Base-by-base conservation (phyloP, 495 filamentous ascomycete genomes). In the Neurospora sp. region DNA sequence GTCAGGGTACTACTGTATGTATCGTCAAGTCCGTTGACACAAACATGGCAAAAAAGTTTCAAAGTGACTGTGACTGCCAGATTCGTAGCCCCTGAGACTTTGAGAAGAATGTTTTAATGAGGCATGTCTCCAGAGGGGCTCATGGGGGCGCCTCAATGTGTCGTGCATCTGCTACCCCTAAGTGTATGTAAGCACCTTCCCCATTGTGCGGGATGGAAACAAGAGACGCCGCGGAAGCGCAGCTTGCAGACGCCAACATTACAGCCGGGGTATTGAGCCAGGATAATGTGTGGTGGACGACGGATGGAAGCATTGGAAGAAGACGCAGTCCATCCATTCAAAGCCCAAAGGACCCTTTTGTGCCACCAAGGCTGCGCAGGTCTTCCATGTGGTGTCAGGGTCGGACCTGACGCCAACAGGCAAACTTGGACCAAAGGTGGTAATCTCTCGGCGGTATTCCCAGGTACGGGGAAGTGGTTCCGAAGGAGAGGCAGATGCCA, bases 221-320 rank as follows among this genome's bases (percentile, higher is more conserved):
- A 62, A n/a, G 42, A 74, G 41, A 66, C 73, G 70, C 48, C 48
- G 42, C 73, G 72, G 42, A 37, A 23, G 73, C 72, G 75, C 75
- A 76, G 54, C 2, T 66, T 72, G 73, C 75, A 76, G 75, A 74
- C 73, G 71, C 73, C 70, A 72, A 40, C 74, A 76, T 66, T 16
- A 35, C 70, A 76, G 71, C 31, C 74, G 73, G 66, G 76, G 74
- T 73, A 79, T 76, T 77, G 72, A 37, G 62, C 73, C 11, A 18
- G 76, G 70, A 41, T 69, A 66, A 27, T 77, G 73, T 62, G 35
- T 79, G 76, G 71, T 54, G 54, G 75, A 77, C 41, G 77, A 71
- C 75, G 73, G 72, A 70, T 74, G 70, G 48, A 72, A 75, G 77
- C 75, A 78, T 78, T 74, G 75, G 74, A 59, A 74, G 40, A 69